phyloP scores from a whole-genome alignment of 163 green algal genomes.

The Volvox carteri region DNA sequence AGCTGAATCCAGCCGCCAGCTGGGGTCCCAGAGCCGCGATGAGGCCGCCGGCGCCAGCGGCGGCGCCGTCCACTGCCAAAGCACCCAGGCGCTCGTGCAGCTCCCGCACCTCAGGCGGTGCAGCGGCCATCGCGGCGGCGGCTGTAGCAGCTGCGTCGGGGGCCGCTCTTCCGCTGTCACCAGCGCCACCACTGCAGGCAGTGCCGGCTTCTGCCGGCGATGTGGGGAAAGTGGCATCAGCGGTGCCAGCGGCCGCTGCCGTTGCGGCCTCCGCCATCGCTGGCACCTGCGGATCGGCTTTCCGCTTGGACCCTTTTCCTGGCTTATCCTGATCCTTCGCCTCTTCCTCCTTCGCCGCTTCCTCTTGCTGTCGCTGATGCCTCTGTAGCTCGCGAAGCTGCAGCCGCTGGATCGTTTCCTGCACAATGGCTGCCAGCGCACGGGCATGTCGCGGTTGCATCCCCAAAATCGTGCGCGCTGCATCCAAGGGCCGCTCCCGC shows the following conservation, averaged over 20 bases:
- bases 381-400: neutral
- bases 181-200: neutral
- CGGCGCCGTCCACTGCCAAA: neutral
- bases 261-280: neutral
- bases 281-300: too few species aligned
- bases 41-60: neutral
- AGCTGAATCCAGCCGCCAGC: neutral
- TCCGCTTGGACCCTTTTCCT: too few species aligned
- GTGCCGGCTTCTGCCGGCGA: too few species aligned
- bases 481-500: neutral
- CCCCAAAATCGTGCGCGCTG: neutral
- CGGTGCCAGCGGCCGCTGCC: neutral
- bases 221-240: too few species aligned
- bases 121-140: neutral
- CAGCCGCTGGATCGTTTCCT: neutral
- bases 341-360: neutral
- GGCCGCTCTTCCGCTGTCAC: neutral
- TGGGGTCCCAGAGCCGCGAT: neutral
- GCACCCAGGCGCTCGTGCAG: neutral
- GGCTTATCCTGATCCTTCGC: too few species aligned
- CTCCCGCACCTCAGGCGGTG: neutral
- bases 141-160: neutral
- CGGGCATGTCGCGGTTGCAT: conserved; percentile 5
- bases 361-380: neutral
- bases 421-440: neutral